Base-by-base conservation (phyloP, 352 stramenopile genomes). In the Phytophthora macrochlamydospora region DNA sequence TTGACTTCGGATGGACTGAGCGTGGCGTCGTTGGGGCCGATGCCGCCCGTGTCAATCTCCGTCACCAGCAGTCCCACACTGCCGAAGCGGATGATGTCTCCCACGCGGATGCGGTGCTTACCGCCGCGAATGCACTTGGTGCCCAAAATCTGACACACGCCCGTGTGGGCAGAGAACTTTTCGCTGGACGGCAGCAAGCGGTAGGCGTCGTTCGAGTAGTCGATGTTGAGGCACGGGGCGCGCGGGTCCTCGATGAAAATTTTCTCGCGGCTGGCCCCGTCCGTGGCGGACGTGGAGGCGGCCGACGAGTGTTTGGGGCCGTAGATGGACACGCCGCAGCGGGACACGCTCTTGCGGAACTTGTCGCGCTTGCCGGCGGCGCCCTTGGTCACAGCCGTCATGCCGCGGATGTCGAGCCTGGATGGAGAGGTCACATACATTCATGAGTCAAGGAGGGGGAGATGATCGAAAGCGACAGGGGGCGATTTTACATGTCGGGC, bases 221-320 rank as follows among this genome's bases (percentile, higher is more conserved):
- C 87, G 49, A 95, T 95, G 65, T 90, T 92, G 2, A 95, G 75
- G 56, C 84, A 94, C 31, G 83, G 85, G 14, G 84, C 89, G 32
- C 89, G 84, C 12, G 87, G 87, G 65, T 95, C 87, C 67, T 95
- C 87, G 49, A 95, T 95, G 59, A 92, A 95, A 59, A 95, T 94
- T 61, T 88, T 87, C 71, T 95, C 87, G 4, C 84, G 78, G 2
- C 59, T 68, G 2, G 73, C 74, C 0, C 64, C 49, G 1, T 75
- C 73, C 7, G 56, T 59, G 48, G 68, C 76, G 59, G 35, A 38
- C 3, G 64, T 43, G 30, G 69, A 67, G 7, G 65, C 66, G 4
- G 66, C 57, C 2, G 67, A 65, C 59, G 83, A 93, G 73, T 93
- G 87, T 67, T 95, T 95, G 3, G 87, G 87, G 0, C 87, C 87